phyloP scores from a whole-genome alignment of 164 flowering plant genomes.

The Paratinospora sagittata region DNA sequence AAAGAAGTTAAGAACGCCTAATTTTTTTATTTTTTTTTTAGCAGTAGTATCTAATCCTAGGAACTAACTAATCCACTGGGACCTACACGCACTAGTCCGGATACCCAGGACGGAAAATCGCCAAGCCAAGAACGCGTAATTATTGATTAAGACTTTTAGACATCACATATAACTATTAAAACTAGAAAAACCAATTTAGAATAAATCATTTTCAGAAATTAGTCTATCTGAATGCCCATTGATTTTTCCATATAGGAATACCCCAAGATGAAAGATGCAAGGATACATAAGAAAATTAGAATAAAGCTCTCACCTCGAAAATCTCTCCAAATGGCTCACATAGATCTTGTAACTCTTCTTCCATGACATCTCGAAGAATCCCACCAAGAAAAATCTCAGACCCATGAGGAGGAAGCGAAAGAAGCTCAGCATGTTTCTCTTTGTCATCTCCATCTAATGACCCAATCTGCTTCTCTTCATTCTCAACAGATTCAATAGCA shows the following conservation, averaged over 20 bases:
- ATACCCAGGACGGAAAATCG: too few species aligned
- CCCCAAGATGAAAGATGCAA: not conserved
- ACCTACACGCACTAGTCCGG: too few species aligned
- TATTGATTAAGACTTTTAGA: too few species aligned
- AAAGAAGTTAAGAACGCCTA: too few species aligned
- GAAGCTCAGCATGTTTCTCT: slow-evolving; percentile 71
- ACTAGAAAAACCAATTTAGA: too few species aligned
- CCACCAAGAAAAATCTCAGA: slow-evolving; percentile 95
- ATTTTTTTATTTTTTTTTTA: too few species aligned
- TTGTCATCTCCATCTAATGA: slow-evolving; percentile 36
- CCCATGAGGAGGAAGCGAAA: slow-evolving; percentile 92
- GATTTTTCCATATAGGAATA: not conserved
- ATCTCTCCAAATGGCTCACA: slow-evolving; percentile 79
- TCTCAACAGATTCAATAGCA: slow-evolving; percentile 28
- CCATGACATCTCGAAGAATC: slow-evolving; percentile 64
- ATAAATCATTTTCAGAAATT: too few species aligned
- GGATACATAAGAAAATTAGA: not conserved
- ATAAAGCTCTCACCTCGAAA: slow-evolving; percentile 48
- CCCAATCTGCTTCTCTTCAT: slow-evolving; percentile 37
- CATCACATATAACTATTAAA: too few species aligned
- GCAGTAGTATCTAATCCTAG: too few species aligned
- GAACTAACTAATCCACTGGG: too few species aligned
- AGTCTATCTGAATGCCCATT: too few species aligned
- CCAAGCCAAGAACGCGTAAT: too few species aligned
- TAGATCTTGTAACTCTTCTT: slow-evolving; percentile 66